Evolutionary conservation across 306 rosid species (phyloP).

Genomic region (Quercus robur): DNA sequence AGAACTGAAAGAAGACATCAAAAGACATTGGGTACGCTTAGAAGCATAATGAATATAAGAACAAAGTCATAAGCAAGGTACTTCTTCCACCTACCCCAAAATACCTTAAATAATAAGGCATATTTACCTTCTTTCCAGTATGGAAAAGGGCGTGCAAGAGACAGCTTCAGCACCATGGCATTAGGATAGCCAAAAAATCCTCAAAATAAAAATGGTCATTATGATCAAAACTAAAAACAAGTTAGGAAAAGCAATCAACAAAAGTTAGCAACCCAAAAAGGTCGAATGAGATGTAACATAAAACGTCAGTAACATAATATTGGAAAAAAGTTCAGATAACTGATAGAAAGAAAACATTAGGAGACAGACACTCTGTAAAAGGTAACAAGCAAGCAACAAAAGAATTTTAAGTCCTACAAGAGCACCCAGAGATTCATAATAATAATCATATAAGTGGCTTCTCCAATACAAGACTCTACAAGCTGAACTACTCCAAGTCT

Average conservation of each 20-base stretch:
- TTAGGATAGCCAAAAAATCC: conserved; percentile 34
- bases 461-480: conserved; percentile 41
- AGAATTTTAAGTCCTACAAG: conserved; percentile 42
- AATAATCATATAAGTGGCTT: conserved; percentile 30
- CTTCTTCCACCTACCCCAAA: conserved; percentile 41
- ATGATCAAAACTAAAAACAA: conserved; percentile 32
- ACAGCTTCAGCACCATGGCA: conserved; percentile 45
- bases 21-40: background rate
- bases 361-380: conserved; percentile 39
- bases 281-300: conserved; percentile 29
- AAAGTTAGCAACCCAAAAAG: conserved; percentile 25
- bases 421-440: conserved; percentile 30
- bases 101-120: conserved; percentile 39
- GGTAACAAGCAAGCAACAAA: conserved; percentile 35
- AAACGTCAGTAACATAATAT: conserved; percentile 40
- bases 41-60: conserved; percentile 8
- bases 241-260: conserved; percentile 42
- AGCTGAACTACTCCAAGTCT: conserved; percentile 54
- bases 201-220: conserved; percentile 24
- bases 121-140: conserved; percentile 45
- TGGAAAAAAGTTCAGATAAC: conserved; percentile 33
- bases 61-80: conserved; percentile 12
- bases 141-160: conserved; percentile 30
- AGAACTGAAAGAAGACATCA: conserved; percentile 42
- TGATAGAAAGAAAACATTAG: conserved; percentile 45